Base-by-base conservation (phyloP, 106 monocot genomes). In the Acorus calamus region DNA sequence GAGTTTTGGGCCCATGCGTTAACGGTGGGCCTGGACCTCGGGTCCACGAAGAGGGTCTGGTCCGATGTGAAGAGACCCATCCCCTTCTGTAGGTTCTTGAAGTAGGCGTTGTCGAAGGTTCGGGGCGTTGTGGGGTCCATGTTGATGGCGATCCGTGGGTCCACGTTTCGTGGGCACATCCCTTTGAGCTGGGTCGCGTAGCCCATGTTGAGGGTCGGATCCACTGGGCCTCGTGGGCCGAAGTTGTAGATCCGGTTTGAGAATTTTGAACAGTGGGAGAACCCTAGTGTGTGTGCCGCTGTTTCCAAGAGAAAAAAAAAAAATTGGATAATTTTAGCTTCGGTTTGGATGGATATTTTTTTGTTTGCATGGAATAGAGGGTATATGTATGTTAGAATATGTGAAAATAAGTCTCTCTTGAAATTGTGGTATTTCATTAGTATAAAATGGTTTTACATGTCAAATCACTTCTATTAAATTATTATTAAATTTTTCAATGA, bases 101-200 rank as follows among this genome's bases (percentile, higher is more conserved):
- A 89, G 76, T 89, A 89, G 58, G 77, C 81, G 77, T 85, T 85
- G 68, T 89, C 89, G 62, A 89, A 85, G 28, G 43, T 50, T 6
- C 58, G 61, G 4, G 90, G 86, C 2, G 83, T 83, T 8, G 78
- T 44, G 1, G 86, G 83, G 62, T 90, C 90, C 72, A 83, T 67
- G 62, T 69, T 44, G 47, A 90, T 69, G 50, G 80, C 80, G 8
- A 81, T 49, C 12, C 49, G 55, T 0, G 81, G 76, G 70, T 80
- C 69, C 8, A 74, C 77, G 48, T 65, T 55, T 5, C 49, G 43
- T 2, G 82, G 85, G 77, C 84, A 84, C 61, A 71, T 61, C 2
- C 3, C 44, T 7, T 54, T 66, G 5, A 89, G 69, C 59, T 85
- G 71, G 5, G 41, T 44, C 56, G 79, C 84, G 45, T 84, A 84